Evolutionary conservation across 192 early-diverging fungal genomes (phyloP), one percentile per base, ranked within the genome.

Genomic region (Dissophora ornata): DNA sequence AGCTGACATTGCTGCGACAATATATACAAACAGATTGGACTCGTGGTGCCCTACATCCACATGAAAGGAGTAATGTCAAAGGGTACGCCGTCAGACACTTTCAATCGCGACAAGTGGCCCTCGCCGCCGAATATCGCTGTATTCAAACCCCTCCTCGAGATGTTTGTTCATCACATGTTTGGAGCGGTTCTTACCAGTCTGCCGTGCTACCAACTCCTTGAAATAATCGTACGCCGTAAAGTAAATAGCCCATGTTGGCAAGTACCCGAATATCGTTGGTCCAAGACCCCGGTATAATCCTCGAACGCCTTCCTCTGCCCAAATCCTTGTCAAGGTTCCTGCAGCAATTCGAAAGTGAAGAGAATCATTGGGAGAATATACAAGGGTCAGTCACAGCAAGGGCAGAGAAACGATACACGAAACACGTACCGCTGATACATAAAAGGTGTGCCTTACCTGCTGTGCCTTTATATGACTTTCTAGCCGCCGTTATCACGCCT

Each of bases 181-280:
- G n/a, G 42, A 6, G n/a, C 13, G 26, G 4, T 51, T 4, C 50
- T 51, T 77, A 77, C 73, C 73, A 40, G 73, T 67, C 32, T 67
- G 62, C 38, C 54, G 26, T 33, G 73, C 73, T 25, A 77, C 65
- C 28, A 77, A 28, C 44, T 77, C 62, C 84, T 96, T 96, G 18
- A 88, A 88, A 25, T 85, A 84, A 61, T 97, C 94, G 73, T 97
- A 98, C 1, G 90, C 91, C 5, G 90, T 87, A 84, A 97, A 97
- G 82, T 95, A 98, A 42, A 98, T 92, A 33, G 92, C 94, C 90
- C 96, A 93, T 32, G 91, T 93, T 18, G 94, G 93, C 44, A 98
- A 79, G 68, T 96, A 98, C 25, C 94, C 94, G 66, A 92, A 87
- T 62, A 96, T 86, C 47, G 94, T 95, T 15, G 93, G 90, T 55